Evolutionary conservation across 2,329 filamentous ascomycete genomes (phyloP), one percentile per base, ranked within the genome.

Genomic region (Aspergillus fijiensis): DNA sequence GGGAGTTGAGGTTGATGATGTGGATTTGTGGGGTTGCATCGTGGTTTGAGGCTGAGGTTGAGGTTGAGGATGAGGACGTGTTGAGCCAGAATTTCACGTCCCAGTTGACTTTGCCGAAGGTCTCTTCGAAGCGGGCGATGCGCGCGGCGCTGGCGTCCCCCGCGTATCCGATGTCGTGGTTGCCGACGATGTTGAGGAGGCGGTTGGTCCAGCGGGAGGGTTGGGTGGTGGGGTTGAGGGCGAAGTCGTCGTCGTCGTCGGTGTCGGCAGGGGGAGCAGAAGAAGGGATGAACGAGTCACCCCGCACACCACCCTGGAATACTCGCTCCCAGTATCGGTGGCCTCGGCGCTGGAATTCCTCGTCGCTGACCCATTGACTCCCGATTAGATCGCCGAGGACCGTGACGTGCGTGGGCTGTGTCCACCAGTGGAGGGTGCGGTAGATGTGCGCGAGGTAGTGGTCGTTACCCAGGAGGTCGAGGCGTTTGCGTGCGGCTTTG

Each of bases 101-200:
- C 83, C 96, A 99, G 74, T 98, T 96, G 19, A 90, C 87, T 65
- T 87, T 90, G 59, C 95, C 95, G 78, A 96, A 99, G 1, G 85
- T 84, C 23, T 84, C 82, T 77, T 96, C 92, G 72, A 98, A 99
- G 1, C 95, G 85, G 29, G 85, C 81, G 57, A 97, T 81, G 3
- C 92, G 86, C 62, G 86, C 82, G n/a, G 83, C 78, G 47, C 89
- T 92, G 62, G 98, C 83, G 74, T 99, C 95, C 3, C 95, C 95
- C 0, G 93, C 92, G 73, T 99, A 99, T 35, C 95, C 95, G 70
- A 99, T 88, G 74, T 99, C 95, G 73, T 99, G 95, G 71, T 99
- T 99, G 1, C 95, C 95, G 0, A 88, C 92, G 27, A 98, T 86
- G 67, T 96, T 96, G 73, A 99, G 92, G 64, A 97, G 82, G 58